A percentile compares a stretch with the other conserved stretches of the same genome.
These are phyloP conservation scores for Stagonosporopsis tanaceti DNA, from an alignment of 2,329 filamentous ascomycete species.

Conservation along the genomic window DNA sequence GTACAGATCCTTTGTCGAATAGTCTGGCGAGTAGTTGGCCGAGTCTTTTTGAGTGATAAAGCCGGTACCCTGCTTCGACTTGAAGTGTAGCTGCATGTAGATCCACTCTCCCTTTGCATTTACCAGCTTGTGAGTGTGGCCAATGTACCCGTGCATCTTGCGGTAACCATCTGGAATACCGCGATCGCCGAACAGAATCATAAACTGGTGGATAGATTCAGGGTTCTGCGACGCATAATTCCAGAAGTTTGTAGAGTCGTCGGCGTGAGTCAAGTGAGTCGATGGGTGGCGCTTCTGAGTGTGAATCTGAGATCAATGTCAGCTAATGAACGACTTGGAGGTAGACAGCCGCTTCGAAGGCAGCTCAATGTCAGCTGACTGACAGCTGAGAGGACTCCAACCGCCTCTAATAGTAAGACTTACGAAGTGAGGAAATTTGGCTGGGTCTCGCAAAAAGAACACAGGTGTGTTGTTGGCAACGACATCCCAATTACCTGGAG, in stretches of 20 bases:
- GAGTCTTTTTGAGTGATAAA: conserved; percentile 63
- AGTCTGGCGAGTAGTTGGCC: conserved; percentile 59
- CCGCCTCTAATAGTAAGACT: neutral
- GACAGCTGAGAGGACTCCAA: neutral
- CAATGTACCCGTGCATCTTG: conserved; percentile 63
- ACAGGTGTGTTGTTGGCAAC: conserved; percentile 78
- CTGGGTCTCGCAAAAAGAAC: conserved; percentile 77
- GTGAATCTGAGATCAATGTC: conserved; percentile 67
- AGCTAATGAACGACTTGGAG: neutral
- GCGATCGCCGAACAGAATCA: conserved; percentile 63
- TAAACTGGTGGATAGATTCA: conserved; percentile 62
- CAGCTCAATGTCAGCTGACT: conserved; percentile 62
- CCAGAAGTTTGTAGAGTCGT: conserved; percentile 73
- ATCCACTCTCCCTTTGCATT: conserved; percentile 64
- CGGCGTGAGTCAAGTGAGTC: conserved; percentile 72
- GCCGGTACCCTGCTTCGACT: conserved; percentile 60
- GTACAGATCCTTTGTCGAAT: conserved; percentile 62
- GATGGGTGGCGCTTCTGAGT: conserved; percentile 78
- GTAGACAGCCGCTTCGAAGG: too few relatives aligned
- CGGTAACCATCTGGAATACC: conserved; percentile 64
- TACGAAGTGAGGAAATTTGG: conserved; percentile 61
- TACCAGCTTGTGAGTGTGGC: conserved; percentile 62
- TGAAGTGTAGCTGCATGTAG: conserved; percentile 62
- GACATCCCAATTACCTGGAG: conserved; percentile 72
- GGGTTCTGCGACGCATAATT: conserved; percentile 64